Conservation (phyloP, 805 yeast species). For the Wickerhamomyces subpelliculosus region DNA sequence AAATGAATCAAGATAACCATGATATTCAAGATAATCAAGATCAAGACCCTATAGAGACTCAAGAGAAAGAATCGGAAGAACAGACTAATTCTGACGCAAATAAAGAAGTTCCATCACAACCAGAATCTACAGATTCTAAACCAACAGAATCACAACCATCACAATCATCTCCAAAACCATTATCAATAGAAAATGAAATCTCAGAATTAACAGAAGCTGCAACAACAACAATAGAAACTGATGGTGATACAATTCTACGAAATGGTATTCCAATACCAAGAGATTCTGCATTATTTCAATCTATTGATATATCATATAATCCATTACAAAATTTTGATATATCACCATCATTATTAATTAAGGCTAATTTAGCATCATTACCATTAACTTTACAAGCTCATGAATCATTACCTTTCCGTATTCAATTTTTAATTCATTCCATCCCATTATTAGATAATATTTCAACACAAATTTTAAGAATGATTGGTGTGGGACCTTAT, state of each 20-base stretch:
- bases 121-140: background rate
- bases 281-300: constrained; percentile 13
- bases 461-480: constrained; percentile 70
- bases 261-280: constrained; percentile 17
- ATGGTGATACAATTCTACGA: constrained; percentile 3
- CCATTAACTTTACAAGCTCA: constrained; percentile 56
- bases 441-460: constrained; percentile 76
- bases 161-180: background rate
- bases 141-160: background rate
- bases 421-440: constrained; percentile 59
- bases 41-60: no score
- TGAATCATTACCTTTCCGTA: constrained; percentile 40
- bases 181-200: background rate
- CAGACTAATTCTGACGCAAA: no score
- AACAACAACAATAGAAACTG: background rate
- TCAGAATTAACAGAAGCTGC: background rate
- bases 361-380: constrained; percentile 52
- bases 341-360: constrained; percentile 16
- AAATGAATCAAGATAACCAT: background rate
- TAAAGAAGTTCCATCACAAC: no score
- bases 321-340: constrained; percentile 13
- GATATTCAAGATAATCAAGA: background rate
- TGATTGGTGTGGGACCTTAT: constrained; percentile 67
- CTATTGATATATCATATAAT: constrained; percentile 1
- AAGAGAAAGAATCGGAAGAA: no score